Conservation (phyloP, 345 rosid species). For the Arabidopsis thaliana region DNA sequence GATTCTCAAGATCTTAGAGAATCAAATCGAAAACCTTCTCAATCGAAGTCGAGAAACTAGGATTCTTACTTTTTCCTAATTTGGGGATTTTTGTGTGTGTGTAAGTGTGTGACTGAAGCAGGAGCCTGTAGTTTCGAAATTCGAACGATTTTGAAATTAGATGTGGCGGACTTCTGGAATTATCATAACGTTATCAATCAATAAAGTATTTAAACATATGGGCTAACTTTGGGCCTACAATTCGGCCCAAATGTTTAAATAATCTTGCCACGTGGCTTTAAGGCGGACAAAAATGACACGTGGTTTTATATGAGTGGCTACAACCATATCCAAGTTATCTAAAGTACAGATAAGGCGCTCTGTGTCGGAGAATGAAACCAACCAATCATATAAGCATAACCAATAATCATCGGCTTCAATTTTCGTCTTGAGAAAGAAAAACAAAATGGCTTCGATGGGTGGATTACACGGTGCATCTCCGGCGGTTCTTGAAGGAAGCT, state of each 20-base stretch:
- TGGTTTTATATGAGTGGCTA: conserved; percentile 44
- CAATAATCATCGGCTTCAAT: conserved; percentile 47
- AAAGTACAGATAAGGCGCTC: conserved; percentile 50
- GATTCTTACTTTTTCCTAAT: conserved; percentile 30
- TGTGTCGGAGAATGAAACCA: conserved; percentile 14
- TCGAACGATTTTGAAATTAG: conserved; percentile 56
- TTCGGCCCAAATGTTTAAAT: background rate
- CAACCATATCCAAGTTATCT: conserved; percentile 56
- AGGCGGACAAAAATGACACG: background rate
- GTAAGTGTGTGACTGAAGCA: conserved; percentile 13
- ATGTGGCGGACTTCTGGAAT: conserved; percentile 43
- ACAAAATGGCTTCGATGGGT: conserved; percentile 69
- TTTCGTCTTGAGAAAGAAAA: conserved; percentile 12
- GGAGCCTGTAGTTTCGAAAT: conserved; percentile 34
- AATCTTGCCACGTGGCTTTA: background rate
- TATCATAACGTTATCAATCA: background rate
- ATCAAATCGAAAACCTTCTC: background rate
- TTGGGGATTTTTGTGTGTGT: background rate
- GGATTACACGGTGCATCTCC: conserved; percentile 73
- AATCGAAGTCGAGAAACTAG: conserved; percentile 42
- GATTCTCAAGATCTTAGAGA: background rate
- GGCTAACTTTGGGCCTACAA: background rate
- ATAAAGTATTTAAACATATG: background rate
- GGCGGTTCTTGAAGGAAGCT: conserved; percentile 72
- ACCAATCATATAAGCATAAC: conserved; percentile 52